Base-by-base conservation (phyloP, 306 rosid genomes). In the Alnus rubra region DNA sequence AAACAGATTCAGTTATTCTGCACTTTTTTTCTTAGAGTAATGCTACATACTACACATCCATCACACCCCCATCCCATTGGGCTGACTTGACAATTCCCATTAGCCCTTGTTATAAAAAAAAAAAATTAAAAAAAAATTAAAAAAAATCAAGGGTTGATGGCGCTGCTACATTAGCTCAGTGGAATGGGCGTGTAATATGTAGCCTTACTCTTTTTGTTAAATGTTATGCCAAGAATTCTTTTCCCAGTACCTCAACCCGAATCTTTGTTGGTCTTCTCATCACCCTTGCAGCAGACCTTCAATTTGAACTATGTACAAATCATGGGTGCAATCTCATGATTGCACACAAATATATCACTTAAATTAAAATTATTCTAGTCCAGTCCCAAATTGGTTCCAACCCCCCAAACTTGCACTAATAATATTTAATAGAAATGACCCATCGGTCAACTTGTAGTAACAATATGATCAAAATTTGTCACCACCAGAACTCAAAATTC, bases 201-300 rank as follows among this genome's bases (percentile, higher is more conserved):
- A 23, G 28, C 28, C 28, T 23, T 23, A 53, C 12, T 2, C 10
- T 9, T 54, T 44, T 49, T 64, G 39, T 73, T 51, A 31, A 28
- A 50, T 12, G 3, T 47, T 11, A 71, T 3, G 7, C 75, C 59
- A 7, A 49, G 42, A 71, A 47, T 47, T 58, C 39, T 4, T 64
- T 39, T 49, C 65, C 70, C 37, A 76, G 56, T 28, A 74, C 67
- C 78, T 60, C 74, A 51, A 62, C 63, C 76, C 48, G 59, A 1
- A 45, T 33, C n/a, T 4, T 5, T 48, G 49, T 69, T 68, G 55
- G 28, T 58, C 11, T 73, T 74, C 50, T 55, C 28, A 60, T 75
- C 33, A 50, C 23, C 75, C 11, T 45, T 30, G 71, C 69, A 47
- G 62, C 39, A 5, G 14, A 62, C 39, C 44, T 62, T 53, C 11